Evolutionary conservation across 257 asterid species (phyloP).

Genomic region (Nicotiana attenuata): DNA sequence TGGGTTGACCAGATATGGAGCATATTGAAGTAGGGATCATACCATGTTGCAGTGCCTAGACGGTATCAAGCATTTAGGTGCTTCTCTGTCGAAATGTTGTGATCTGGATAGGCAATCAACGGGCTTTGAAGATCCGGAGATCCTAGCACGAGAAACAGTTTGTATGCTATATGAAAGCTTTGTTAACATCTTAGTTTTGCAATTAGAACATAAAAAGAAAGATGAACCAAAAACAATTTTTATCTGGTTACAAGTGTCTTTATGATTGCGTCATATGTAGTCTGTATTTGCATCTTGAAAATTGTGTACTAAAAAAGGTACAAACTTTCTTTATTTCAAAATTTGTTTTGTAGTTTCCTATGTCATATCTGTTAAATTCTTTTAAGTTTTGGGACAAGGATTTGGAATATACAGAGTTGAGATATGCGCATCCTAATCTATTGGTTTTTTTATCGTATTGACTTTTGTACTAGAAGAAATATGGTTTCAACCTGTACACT

Average conservation of each 20-base stretch:
- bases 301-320: neutral
- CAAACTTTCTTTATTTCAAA: neutral
- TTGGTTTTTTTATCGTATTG: neutral
- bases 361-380: neutral
- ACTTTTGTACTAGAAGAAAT: neutral
- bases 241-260: neutral
- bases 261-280: neutral
- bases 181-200: neutral
- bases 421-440: neutral
- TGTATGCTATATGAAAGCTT: slow-evolving; percentile 48
- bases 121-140: slow-evolving; percentile 89
- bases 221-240: neutral
- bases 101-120: slow-evolving; percentile 60
- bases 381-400: neutral
- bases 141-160: slow-evolving; percentile 93
- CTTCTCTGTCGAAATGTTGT: slow-evolving; percentile 77
- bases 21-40: slow-evolving; percentile 44
- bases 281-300: neutral
- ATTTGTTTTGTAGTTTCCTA: neutral
- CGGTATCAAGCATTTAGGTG: slow-evolving; percentile 82
- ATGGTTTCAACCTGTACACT: neutral
- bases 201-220: neutral
- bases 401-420: neutral
- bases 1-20: slow-evolving; percentile 68
- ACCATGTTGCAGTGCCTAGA: slow-evolving; percentile 97